A percentile compares a stretch with the other conserved stretches of the same genome.
Conservation (phyloP, 169 alveolate genomes). For the Plasmodium malariae region DNA sequence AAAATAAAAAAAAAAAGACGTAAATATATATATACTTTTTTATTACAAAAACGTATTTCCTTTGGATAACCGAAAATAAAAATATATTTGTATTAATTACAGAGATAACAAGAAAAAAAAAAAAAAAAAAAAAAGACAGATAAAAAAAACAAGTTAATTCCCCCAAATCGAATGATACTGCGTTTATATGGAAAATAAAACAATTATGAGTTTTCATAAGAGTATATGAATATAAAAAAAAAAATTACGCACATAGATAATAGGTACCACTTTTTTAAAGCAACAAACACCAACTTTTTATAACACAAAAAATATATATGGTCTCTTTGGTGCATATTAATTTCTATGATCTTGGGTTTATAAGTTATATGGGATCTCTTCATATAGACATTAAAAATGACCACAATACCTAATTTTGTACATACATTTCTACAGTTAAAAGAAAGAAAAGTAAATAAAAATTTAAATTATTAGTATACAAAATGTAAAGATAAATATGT, state of each 20-base stretch:
- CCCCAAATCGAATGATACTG: not conserved
- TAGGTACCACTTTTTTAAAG: not conserved
- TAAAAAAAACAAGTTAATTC: not conserved
- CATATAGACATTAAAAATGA: not conserved
- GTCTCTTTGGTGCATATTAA: not conserved
- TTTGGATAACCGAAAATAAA: not conserved
- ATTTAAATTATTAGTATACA: not conserved
- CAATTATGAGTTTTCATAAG: not conserved
- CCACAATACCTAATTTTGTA: conserved; percentile 3
- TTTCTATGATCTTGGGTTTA: not conserved
- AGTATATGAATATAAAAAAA: no score
- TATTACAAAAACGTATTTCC: not conserved
- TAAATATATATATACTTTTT: not conserved
- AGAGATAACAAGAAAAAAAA: not conserved
- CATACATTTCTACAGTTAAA: conserved; percentile 4
- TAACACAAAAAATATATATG: not conserved
- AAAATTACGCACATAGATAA: not conserved
- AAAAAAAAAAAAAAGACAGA: no score
- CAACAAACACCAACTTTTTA: not conserved
- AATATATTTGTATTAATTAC: conserved; percentile 15
- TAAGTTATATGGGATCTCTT: not conserved
- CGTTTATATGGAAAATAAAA: not conserved
- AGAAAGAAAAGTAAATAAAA: not conserved
- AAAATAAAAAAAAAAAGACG: not conserved
- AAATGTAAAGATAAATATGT: not conserved